Percentiles rank a stretch among this genome's conserved stretches.
phyloP scores from a whole-genome alignment of 2,329 filamentous ascomycete species.

The Sporothrix globosa region DNA sequence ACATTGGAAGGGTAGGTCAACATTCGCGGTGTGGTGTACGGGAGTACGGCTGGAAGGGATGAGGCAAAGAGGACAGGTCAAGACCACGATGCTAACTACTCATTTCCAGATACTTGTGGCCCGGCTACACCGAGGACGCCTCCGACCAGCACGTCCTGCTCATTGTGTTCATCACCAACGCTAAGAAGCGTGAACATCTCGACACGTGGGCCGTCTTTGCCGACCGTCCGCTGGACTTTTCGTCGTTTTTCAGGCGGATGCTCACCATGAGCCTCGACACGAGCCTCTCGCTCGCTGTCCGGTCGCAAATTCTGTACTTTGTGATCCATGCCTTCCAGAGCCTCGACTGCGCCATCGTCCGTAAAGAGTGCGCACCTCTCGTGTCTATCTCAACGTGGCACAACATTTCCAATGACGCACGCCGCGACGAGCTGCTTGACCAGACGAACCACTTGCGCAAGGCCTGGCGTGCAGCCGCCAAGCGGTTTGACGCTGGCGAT shows the following conservation, averaged over 20 bases:
- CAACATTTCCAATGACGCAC: conserved; percentile 77
- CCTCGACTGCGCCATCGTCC: conserved; percentile 81
- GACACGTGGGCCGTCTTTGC: conserved; percentile 86
- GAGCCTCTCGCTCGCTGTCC: conserved; percentile 66
- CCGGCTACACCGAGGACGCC: conserved; percentile 82
- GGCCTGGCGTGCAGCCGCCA: conserved; percentile 84
- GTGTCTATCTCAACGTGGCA: conserved; percentile 97
- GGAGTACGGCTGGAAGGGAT: neutral
- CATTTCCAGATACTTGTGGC: conserved; percentile 81
- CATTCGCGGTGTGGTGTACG: neutral
- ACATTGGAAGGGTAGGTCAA: conserved; percentile 73
- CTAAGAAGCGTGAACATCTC: conserved; percentile 84
- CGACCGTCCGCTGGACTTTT: conserved; percentile 78
- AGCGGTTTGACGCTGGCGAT: conserved; percentile 86
- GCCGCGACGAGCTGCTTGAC: conserved; percentile 72
- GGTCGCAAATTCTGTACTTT: conserved; percentile 84
- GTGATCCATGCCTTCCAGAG: conserved; percentile 92
- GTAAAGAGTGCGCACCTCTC: conserved; percentile 93
- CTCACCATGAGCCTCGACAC: conserved; percentile 81
- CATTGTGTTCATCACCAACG: conserved; percentile 81
- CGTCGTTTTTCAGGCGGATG: conserved; percentile 83
- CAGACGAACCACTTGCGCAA: conserved; percentile 77
- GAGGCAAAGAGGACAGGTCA: neutral
- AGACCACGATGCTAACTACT: neutral
- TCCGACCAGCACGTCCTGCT: conserved; percentile 92